Evolutionary conservation across 192 early-diverging fungal genomes (phyloP), one percentile per base, ranked within the genome.

Genomic region (Coemansia sp.): DNA sequence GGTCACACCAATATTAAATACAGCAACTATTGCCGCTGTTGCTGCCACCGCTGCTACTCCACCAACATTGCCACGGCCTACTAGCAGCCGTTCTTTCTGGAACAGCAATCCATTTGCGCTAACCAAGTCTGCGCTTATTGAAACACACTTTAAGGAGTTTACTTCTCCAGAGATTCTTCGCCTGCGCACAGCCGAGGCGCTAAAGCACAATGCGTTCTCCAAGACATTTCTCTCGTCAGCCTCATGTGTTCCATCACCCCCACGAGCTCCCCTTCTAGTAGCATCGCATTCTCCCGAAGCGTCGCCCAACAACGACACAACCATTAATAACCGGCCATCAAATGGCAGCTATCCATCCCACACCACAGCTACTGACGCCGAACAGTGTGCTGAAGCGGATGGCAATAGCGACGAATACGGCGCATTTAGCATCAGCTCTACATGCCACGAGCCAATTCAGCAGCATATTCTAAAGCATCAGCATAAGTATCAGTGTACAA

Each of bases 141-240:
- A 66, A 16, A 58, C 57, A 16, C 50, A 56, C n/a, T 75, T 80
- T 39, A 60, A 71, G 43, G 43, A 23, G 16, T 55, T 74, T 50
- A 75, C 77, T 1, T 75, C 72, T 26, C 62, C 72, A 22, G 77
- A 80, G 31, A 71, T 80, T 10, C 54, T 80, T 23, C 77, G 72
- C 3, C 55, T 65, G 19, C 64, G 29, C 55, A 38, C 64, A 14
- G 53, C 19, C 3, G 64, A 65, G 10, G 64, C 26, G 22, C 56
- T 65, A 22, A 47, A 54, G 45, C 64, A 50, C 43, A 55, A 50
- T 6, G 4, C 8, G 5, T 27, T 26, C 17, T n/a, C 47, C n/a
- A 35, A 51, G 60, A 22, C 60, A 19, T 22, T 22, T 35, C 29
- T n/a, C 17, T 52, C 27, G 48, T 49, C 48, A 23, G 21, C 63